Conservation (phyloP, 2,329 filamentous ascomycete genomes). For the Colletotrichum chrysophilum region DNA sequence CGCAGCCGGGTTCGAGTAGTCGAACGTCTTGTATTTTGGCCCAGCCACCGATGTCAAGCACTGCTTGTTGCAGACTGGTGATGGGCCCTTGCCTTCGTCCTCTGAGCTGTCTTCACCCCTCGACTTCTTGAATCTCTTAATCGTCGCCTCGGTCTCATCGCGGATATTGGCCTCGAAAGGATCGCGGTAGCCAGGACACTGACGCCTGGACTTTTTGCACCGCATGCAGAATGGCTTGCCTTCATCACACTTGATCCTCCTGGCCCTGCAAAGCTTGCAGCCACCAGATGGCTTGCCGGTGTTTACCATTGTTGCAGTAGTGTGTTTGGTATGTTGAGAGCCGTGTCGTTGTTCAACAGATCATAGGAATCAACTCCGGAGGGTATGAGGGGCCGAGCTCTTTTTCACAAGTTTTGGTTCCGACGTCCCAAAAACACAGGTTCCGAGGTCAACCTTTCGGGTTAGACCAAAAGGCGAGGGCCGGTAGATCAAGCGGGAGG, state of each 20-base stretch:
- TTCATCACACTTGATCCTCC: conserved; percentile 30
- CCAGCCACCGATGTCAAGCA: conserved; percentile 12
- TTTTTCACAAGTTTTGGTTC: conserved; percentile 3
- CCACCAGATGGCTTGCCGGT: conserved; percentile 29
- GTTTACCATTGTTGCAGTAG: conserved; percentile 25
- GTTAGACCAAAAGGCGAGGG: not conserved
- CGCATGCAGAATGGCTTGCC: conserved; percentile 28
- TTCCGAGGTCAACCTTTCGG: not conserved
- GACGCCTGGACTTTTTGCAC: conserved; percentile 27
- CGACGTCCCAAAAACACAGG: not conserved
- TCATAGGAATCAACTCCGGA: not conserved
- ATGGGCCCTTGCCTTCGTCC: not conserved
- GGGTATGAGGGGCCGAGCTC: not conserved
- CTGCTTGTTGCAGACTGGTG: conserved; percentile 14
- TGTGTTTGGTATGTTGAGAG: not conserved
- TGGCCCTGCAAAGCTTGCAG: conserved; percentile 27
- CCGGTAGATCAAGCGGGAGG: not conserved
- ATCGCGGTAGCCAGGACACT: conserved; percentile 28
- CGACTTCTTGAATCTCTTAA: conserved; percentile 23
- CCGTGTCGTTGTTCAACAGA: not conserved
- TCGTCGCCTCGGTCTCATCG: conserved; percentile 28
- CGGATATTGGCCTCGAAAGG: conserved; percentile 29
- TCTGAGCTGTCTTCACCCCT: conserved; percentile 18
- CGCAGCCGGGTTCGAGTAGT: conserved; percentile 7
- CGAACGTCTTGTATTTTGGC: conserved; percentile 15